These are phyloP conservation scores for Cydonia oblonga DNA, from an alignment of 331 rosid genomes.

Conservation along the genomic window DNA sequence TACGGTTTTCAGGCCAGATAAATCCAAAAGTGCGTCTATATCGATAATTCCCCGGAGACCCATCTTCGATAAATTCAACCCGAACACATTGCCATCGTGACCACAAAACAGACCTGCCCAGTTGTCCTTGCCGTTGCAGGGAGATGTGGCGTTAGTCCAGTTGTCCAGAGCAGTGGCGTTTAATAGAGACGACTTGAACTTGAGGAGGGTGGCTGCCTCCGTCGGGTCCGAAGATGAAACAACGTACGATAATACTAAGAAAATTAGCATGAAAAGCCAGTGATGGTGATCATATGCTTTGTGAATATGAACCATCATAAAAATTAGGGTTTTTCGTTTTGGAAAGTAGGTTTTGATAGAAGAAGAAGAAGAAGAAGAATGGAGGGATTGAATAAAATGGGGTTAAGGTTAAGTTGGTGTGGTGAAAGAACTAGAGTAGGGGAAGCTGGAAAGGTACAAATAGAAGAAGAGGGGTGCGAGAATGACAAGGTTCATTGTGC, in stretches of 20 bases:
- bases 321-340: not conserved
- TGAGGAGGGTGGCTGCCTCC: slow-evolving; percentile 19
- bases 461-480: slow-evolving; percentile 9
- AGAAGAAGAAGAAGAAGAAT: not conserved
- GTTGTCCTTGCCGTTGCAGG: slow-evolving; percentile 8
- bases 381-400: not conserved
- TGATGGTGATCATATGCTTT: not conserved
- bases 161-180: slow-evolving; percentile 22
- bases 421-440: not conserved
- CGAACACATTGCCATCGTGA: not conserved
- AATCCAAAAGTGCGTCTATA: slow-evolving; percentile 22
- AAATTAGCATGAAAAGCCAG: not conserved
- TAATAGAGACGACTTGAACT: slow-evolving; percentile 39
- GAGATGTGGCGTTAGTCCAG: slow-evolving; percentile 16
- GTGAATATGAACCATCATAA: not conserved
- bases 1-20: slow-evolving; percentile 27
- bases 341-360: not conserved
- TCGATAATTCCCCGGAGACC: slow-evolving; percentile 52
- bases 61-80: slow-evolving; percentile 41
- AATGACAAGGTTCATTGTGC: slow-evolving; percentile 5
- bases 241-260: not conserved
- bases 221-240: slow-evolving; percentile 10
- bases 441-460: slow-evolving; percentile 3
- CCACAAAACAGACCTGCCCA: slow-evolving; percentile 56
- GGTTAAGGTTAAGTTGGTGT: not conserved